These are phyloP conservation scores for Oxalis stricta DNA, from an alignment of 441 rosid genomes.

Conservation along the genomic window DNA sequence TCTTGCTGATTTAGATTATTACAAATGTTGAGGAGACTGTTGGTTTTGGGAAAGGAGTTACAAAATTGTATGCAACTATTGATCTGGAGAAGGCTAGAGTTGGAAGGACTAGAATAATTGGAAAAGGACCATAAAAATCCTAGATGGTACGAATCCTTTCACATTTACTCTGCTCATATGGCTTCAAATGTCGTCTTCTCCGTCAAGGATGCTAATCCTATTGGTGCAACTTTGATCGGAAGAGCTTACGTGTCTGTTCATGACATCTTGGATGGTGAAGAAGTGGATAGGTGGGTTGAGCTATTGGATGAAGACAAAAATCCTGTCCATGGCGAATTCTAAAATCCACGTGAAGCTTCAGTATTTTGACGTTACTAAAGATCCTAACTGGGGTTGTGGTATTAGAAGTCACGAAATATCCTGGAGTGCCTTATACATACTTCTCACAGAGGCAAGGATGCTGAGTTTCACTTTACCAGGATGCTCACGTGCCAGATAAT, in stretches of 20 bases:
- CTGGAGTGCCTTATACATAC: conserved; percentile 89
- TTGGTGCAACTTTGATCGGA: conserved; percentile 87
- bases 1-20: conserved; percentile 52
- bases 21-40: conserved; percentile 63
- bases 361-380: conserved; percentile 50
- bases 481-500: conserved; percentile 83
- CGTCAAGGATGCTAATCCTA: conserved; percentile 77
- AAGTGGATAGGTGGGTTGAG: conserved; percentile 78
- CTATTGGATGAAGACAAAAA: conserved; percentile 53
- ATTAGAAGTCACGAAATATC: conserved; percentile 60
- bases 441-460: conserved; percentile 80
- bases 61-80: conserved; percentile 64
- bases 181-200: conserved; percentile 78
- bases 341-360: conserved; percentile 86
- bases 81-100: conserved; percentile 91
- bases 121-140: conserved; percentile 51
- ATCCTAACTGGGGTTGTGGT: conserved; percentile 57
- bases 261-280: conserved; percentile 56
- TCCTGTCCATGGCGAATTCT: conserved; percentile 43
- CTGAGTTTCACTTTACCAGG: conserved; percentile 82
- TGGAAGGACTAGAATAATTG: conserved; percentile 72
- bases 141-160: conserved; percentile 92
- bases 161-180: conserved; percentile 78
- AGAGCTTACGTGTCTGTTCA: conserved; percentile 71
- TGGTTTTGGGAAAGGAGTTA: conserved; percentile 70